phyloP scores from a whole-genome alignment of 129 eudicot genomes.

The Flaveria trinervia region DNA sequence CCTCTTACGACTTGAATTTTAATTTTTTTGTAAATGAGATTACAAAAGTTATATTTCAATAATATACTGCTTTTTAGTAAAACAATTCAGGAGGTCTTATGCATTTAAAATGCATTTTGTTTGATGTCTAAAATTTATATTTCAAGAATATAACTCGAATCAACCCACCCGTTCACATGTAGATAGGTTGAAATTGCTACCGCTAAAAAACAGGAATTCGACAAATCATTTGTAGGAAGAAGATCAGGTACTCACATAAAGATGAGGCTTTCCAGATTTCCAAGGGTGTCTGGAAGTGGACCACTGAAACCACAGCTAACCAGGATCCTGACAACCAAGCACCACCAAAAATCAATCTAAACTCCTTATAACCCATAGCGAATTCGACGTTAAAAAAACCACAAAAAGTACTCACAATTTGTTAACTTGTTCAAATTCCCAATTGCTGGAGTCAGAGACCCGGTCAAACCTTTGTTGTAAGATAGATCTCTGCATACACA shows the following conservation, averaged over 20 bases:
- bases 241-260: slow-evolving; percentile 55
- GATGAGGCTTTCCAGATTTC: slow-evolving; percentile 55
- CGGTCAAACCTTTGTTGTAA: slow-evolving; percentile 70
- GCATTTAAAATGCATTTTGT: not conserved
- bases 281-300: slow-evolving; percentile 72
- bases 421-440: slow-evolving; percentile 59
- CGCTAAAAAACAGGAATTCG: not conserved
- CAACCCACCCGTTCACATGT: not conserved
- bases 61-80: not conserved
- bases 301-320: slow-evolving; percentile 81
- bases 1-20: not conserved
- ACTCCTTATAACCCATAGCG: not conserved
- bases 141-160: not conserved
- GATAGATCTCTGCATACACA: slow-evolving; percentile 70
- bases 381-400: not conserved
- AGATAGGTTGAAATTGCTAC: not conserved
- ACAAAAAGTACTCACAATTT: slow-evolving; percentile 56
- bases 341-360: not conserved
- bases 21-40: not conserved
- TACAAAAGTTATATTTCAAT: not conserved
- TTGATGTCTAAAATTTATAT: no score
- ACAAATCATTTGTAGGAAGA: slow-evolving; percentile 1
- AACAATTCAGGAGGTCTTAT: not conserved
- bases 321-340: slow-evolving; percentile 54
- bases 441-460: slow-evolving; percentile 68